Percentiles rank a stretch among this genome's conserved stretches.
phyloP scores from a whole-genome alignment of 208 protist genomes.

The Acanthamoeba royreba region DNA sequence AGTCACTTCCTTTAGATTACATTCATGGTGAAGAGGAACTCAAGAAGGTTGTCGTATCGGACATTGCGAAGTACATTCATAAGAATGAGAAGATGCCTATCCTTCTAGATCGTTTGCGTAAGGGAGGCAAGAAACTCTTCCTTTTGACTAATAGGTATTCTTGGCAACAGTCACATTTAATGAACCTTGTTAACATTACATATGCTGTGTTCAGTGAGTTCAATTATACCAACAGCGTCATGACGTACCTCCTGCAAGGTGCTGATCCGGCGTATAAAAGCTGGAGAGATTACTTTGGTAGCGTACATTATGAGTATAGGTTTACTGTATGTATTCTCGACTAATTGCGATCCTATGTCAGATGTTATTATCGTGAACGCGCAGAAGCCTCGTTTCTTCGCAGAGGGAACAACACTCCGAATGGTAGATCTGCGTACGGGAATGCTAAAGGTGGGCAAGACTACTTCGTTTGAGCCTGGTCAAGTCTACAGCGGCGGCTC shows the following conservation, averaged over 20 bases:
- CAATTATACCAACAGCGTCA: slow-evolving; percentile 61
- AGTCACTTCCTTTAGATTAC: no score
- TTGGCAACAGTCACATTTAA: no score
- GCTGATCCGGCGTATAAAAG: neutral
- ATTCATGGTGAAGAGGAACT: slow-evolving; percentile 61
- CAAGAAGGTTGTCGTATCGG: slow-evolving; percentile 57
- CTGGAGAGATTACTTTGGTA: slow-evolving; percentile 64
- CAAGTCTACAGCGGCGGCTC: slow-evolving; percentile 67
- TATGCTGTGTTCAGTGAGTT: no score
- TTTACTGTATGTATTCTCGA: no score
- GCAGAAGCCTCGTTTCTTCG: slow-evolving; percentile 64
- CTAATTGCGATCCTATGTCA: no score
- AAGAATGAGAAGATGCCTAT: slow-evolving; percentile 43
- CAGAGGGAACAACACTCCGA: slow-evolving; percentile 58
- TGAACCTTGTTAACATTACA: no score
- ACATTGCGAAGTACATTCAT: slow-evolving; percentile 64
- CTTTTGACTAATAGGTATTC: slow-evolving; percentile 67
- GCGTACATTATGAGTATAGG: neutral
- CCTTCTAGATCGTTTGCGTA: slow-evolving; percentile 55
- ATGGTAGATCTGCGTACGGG: slow-evolving; percentile 57
- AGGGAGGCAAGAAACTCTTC: slow-evolving; percentile 54
- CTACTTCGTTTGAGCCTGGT: slow-evolving; percentile 44
- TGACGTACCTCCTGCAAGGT: slow-evolving; percentile 59
- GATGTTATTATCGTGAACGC: slow-evolving; percentile 62
- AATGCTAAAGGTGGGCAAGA: slow-evolving; percentile 35